A percentile compares a stretch with the other conserved stretches of the same genome.
Evolutionary conservation across 441 rosid species (phyloP).

Genomic region (Adansonia grandidieri): DNA sequence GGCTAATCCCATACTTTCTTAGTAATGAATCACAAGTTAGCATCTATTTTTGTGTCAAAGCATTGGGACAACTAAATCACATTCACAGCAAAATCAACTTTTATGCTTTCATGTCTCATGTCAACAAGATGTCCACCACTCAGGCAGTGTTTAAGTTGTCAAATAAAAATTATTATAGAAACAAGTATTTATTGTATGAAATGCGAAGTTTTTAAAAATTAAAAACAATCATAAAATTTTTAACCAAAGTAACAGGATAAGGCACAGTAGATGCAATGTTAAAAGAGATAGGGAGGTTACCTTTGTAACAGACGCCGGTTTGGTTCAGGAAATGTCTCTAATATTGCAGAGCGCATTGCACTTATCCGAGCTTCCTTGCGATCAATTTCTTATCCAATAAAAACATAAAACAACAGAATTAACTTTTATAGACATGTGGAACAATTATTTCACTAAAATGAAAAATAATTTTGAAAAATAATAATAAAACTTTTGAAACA

Average conservation of each 20-base stretch:
- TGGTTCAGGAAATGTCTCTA: conserved; percentile 96
- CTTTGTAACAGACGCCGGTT: conserved; percentile 89
- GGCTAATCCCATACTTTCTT: background rate
- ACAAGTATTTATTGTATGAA: background rate
- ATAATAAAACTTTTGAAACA: background rate
- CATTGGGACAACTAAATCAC: background rate
- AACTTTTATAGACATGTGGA: conserved; percentile 8
- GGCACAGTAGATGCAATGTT: background rate
- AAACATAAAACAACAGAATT: conserved; percentile 29
- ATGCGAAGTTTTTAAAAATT: background rate
- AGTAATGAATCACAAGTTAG: conserved; percentile 18
- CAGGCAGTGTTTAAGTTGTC: background rate
- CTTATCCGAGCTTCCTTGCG: conserved; percentile 75
- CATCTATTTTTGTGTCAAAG: conserved; percentile 14
- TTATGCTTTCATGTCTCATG: conserved; percentile 10
- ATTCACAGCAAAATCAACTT: background rate
- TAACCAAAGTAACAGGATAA: background rate
- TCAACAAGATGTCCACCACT: conserved; percentile 12
- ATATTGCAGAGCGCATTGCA: conserved; percentile 84
- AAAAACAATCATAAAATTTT: background rate
- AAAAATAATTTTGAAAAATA: background rate
- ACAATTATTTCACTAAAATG: conserved; percentile 5
- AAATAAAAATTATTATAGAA: background rate
- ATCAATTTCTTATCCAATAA: conserved; percentile 73
- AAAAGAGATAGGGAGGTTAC: conserved; percentile 37